A percentile compares a stretch with the other conserved stretches of the same genome.
phyloP scores from a whole-genome alignment of 108 stramenopile genomes.

The Cyclostephanos tholiformis region DNA sequence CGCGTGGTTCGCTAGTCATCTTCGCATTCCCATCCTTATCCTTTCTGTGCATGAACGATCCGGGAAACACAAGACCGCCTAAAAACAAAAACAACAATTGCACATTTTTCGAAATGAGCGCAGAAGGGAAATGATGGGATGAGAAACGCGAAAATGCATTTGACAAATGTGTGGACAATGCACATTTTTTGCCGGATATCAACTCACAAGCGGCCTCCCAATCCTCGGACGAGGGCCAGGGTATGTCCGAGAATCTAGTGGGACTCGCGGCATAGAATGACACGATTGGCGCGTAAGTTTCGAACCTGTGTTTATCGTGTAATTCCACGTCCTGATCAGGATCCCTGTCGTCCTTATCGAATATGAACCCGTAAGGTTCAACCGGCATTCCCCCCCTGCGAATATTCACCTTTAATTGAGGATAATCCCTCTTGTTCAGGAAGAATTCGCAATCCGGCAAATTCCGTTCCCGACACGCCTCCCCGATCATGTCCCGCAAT shows the following conservation, averaged over 20 bases:
- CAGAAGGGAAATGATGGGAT: neutral
- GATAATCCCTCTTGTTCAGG: conserved; percentile 99
- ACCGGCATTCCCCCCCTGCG: conserved; percentile 77
- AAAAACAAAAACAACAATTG: conserved; percentile 17
- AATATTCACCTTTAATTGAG: conserved; percentile 97
- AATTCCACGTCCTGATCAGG: conserved; percentile 94
- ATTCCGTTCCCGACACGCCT: conserved; percentile 82
- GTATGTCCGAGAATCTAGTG: conserved; percentile 95
- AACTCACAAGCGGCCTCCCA: conserved; percentile 98
- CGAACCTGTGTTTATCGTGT: conserved; percentile 77
- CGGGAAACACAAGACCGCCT: conserved; percentile 77
- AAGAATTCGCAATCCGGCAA: conserved; percentile 99
- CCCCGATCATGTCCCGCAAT: conserved; percentile 95
- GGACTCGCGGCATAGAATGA: conserved; percentile 93
- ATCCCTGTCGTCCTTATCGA: conserved; percentile 95
- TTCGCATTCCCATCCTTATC: conserved; percentile 70
- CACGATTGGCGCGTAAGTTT: conserved; percentile 94
- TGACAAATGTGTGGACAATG: no score
- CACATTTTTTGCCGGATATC: neutral
- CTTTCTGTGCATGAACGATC: conserved; percentile 78
- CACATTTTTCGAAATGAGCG: neutral
- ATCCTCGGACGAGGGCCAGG: conserved; percentile 99
- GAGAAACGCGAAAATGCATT: neutral
- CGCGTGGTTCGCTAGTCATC: conserved; percentile 85
- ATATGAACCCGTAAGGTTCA: conserved; percentile 99